phyloP scores from a whole-genome alignment of 2,329 filamentous ascomycete genomes.

The Tolypocladium ophioglossoides region DNA sequence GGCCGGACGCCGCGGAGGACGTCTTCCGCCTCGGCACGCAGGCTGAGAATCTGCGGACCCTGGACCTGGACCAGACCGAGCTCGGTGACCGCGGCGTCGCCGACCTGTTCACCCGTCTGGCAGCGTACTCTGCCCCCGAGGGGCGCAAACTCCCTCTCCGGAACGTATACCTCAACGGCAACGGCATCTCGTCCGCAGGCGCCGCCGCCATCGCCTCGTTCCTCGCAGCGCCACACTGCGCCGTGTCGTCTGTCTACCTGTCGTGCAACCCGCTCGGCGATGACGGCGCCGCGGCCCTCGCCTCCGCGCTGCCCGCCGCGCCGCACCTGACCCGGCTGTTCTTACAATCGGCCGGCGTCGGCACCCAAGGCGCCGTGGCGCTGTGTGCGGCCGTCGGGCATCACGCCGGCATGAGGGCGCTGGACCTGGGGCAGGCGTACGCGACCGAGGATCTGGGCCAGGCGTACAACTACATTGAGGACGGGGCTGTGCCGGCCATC shows the following conservation, averaged over 20 bases:
- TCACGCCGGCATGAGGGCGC: constrained; percentile 22
- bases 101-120: constrained; percentile 28
- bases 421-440: constrained; percentile 36
- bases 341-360: constrained; percentile 33
- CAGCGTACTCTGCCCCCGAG: constrained; percentile 15
- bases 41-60: constrained; percentile 31
- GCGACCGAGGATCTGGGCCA: constrained; percentile 33
- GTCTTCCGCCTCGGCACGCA: constrained; percentile 33
- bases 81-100: constrained; percentile 35
- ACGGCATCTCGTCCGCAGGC: constrained; percentile 20
- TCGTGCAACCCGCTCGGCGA: constrained; percentile 27
- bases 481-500: constrained; percentile 22
- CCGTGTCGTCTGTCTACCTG: constrained; percentile 24
- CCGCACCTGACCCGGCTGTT: constrained; percentile 23
- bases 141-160: constrained; percentile 19
- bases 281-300: constrained; percentile 18
- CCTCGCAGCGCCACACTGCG: constrained; percentile 19
- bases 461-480: constrained; percentile 36
- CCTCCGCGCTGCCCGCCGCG: constrained; percentile 18
- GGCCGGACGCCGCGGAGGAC: constrained; percentile 23
- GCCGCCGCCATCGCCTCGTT: constrained; percentile 21
- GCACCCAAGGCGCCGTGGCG: constrained; percentile 24
- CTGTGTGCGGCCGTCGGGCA: constrained; percentile 24
- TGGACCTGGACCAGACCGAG: constrained; percentile 44
- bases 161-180: constrained; percentile 26